Evolutionary conservation across 129 eudicot species (phyloP).

Genomic region (Flaveria trinervia): DNA sequence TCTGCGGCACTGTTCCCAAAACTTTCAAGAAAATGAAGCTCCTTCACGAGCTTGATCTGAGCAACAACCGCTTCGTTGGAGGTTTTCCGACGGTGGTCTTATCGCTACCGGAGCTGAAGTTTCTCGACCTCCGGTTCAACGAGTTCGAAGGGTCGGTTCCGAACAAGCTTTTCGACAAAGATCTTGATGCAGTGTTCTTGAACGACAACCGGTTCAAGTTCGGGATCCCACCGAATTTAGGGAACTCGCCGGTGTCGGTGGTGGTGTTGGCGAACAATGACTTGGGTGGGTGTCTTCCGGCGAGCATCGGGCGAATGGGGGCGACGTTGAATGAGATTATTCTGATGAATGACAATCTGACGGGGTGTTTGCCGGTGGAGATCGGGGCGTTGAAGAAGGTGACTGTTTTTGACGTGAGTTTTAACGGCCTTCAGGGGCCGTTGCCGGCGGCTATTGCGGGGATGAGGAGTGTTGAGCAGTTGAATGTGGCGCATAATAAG

Average conservation of each 20-base stretch:
- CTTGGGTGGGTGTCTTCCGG: constrained; percentile 90
- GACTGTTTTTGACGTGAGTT: constrained; percentile 80
- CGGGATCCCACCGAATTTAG: constrained; percentile 81
- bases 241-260: constrained; percentile 91
- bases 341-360: constrained; percentile 67
- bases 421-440: constrained; percentile 59
- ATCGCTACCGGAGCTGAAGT: constrained; percentile 60
- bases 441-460: constrained; percentile 52
- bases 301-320: constrained; percentile 84
- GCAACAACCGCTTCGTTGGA: constrained; percentile 80
- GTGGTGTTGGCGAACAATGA: constrained; percentile 82
- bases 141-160: constrained; percentile 96
- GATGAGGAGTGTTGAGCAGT: constrained; percentile 69
- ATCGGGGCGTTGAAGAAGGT: constrained; percentile 61
- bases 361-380: constrained; percentile 69
- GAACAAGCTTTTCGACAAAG: constrained; percentile 59
- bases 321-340: constrained; percentile 74
- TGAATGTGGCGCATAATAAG: constrained; percentile 77
- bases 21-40: constrained; percentile 52
- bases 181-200: constrained; percentile 79
- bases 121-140: constrained; percentile 78
- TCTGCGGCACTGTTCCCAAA: constrained; percentile 73
- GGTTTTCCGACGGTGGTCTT: constrained; percentile 65
- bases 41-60: constrained; percentile 68
- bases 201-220: constrained; percentile 77